phyloP scores from a whole-genome alignment of 306 rosid species.

The Pterocarpus santalinus region DNA sequence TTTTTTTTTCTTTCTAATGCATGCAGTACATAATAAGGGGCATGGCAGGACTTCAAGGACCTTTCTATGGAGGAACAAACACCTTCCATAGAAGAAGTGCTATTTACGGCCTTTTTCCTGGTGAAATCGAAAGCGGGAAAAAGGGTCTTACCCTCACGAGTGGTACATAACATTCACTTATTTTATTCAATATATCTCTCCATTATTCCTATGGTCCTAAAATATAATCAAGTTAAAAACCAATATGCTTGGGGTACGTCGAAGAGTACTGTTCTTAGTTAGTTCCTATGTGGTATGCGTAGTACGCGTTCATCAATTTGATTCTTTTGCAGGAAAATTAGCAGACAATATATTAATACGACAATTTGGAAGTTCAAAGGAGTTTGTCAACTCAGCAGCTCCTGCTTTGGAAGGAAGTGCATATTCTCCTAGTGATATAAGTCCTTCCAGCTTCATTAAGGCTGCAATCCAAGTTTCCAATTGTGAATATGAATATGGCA shows the following conservation, averaged over 20 bases:
- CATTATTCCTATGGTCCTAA: no score
- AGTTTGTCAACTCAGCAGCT: conserved; percentile 56
- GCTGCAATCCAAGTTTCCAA: conserved; percentile 58
- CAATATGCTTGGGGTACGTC: no score
- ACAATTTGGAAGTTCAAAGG: conserved; percentile 66
- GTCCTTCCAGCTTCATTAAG: conserved; percentile 39
- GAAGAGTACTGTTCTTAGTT: no score
- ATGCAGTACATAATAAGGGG: conserved; percentile 55
- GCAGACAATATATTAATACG: conserved; percentile 30
- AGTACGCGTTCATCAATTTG: background rate
- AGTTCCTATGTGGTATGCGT: no score
- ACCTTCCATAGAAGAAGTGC: conserved; percentile 70
- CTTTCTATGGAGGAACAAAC: conserved; percentile 61
- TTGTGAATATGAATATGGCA: conserved; percentile 62
- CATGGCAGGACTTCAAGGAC: conserved; percentile 68
- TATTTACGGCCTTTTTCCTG: conserved; percentile 68
- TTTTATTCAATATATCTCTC: background rate
- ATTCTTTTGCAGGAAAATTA: conserved; percentile 46
- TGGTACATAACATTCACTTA: background rate
- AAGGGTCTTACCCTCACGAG: conserved; percentile 34
- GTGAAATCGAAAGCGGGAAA: conserved; percentile 17
- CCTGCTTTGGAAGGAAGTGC: conserved; percentile 50
- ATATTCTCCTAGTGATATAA: background rate
- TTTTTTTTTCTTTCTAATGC: no score
- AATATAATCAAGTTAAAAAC: no score